phyloP scores from a whole-genome alignment of 106 monocot genomes.

The Dendrobium chrysotoxum region DNA sequence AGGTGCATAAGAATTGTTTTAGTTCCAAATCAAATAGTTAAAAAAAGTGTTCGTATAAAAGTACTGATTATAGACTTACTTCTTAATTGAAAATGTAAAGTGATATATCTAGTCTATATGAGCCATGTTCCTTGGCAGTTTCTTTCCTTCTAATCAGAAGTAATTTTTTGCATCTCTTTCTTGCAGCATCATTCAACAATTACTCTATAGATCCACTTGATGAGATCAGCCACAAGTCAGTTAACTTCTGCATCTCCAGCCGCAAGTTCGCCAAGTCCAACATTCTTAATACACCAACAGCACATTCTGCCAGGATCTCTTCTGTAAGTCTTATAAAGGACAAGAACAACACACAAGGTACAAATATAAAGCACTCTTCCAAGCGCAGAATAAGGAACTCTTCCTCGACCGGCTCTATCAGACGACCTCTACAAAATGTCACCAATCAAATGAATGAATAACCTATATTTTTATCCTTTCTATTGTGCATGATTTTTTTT shows the following conservation, averaged over 20 bases:
- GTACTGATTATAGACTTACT: too few relatives aligned
- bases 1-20: too few relatives aligned
- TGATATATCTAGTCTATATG: not conserved
- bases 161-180: not conserved
- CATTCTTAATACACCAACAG: not conserved
- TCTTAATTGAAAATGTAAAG: too few relatives aligned
- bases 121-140: not conserved
- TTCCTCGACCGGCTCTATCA: not conserved
- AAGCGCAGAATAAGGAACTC: not conserved
- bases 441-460: not conserved
- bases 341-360: conserved; percentile 17
- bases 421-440: conserved; percentile 17
- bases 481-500: not conserved
- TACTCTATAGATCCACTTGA: not conserved
- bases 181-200: not conserved
- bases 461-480: not conserved
- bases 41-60: too few relatives aligned
- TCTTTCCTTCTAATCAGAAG: not conserved
- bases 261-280: not conserved
- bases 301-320: not conserved
- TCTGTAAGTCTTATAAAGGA: not conserved
- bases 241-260: too few relatives aligned
- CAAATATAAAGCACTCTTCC: conserved; percentile 5
- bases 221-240: conserved; percentile 9
- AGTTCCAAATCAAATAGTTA: too few relatives aligned